Base-by-base conservation (phyloP, 2,329 filamentous ascomycete species). In the Neospermospora avenae region DNA sequence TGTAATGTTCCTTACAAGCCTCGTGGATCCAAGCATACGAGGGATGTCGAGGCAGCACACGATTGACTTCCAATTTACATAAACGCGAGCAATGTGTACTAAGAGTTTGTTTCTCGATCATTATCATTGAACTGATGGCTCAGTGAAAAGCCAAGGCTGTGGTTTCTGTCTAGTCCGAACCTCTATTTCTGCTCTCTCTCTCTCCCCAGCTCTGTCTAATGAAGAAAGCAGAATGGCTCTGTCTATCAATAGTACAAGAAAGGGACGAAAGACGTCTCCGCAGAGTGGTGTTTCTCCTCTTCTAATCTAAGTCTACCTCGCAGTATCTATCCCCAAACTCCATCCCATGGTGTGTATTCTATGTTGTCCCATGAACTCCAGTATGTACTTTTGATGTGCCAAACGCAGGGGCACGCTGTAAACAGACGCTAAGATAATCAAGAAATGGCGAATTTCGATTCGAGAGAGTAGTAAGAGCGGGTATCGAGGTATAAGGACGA, bases 321-420 rank as follows among this genome's bases (percentile, higher is more conserved):
- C 37, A 20, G 18, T 35, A 44, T 45, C 28, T 45, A 39, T 7
- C 42, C 42, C 31, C 18, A 16, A 57, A 57, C 55, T 44, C 55
- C 55, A 16, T 49, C 55, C 41, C 41, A 55, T 18, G 39, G 6
- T 49, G 22, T 57, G 39, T 28, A 20, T 28, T 20, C 48, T 51
- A 46, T 6, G 11, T 31, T n/a, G n/a, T 20, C 18, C 48, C 31
- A 5, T 13, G 44, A 56, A 52, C 44, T 56, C 58, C 39, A 41
- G 52, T 41, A 39, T 49, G 16, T n/a, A 53, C 39, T 57, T 60
- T 60, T 57, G 22, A 52, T 60, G 44, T 45, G 25, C 24, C 20
- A 22, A 16, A 51, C 16, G 20, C 5, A 45, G 44, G 45, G 18
- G 54, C 56, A 56, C 48, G 45, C 45, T 51, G 42, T 49, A 48